Evolutionary conservation across 2,329 filamentous ascomycete genomes (phyloP).

Genomic region (Trichoderma sp.): DNA sequence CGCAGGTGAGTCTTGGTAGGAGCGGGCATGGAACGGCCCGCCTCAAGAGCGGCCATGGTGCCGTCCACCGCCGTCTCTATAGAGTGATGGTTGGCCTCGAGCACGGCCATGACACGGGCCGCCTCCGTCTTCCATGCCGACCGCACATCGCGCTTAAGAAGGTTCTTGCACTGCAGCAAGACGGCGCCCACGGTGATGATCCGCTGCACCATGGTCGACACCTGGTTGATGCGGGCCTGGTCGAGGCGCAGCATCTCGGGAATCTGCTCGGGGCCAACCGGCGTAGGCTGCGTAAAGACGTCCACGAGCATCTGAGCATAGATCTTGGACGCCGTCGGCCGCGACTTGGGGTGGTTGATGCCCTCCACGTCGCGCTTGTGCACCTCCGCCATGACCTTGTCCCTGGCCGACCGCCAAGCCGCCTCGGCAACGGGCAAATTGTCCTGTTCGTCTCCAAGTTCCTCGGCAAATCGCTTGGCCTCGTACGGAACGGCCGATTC

Average conservation of each 20-base stretch:
- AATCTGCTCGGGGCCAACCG: slow-evolving; percentile 56
- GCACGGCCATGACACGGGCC: slow-evolving; percentile 67
- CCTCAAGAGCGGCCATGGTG: slow-evolving; percentile 64
- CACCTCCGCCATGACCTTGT: slow-evolving; percentile 66
- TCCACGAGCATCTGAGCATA: slow-evolving; percentile 77
- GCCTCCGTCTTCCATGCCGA: slow-evolving; percentile 77
- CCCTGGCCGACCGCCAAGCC: slow-evolving; percentile 67
- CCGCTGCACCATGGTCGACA: slow-evolving; percentile 48
- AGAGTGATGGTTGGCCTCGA: slow-evolving; percentile 59
- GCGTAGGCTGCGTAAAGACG: slow-evolving; percentile 68
- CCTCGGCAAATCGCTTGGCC: slow-evolving; percentile 68
- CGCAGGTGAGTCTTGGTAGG: slow-evolving; percentile 62
- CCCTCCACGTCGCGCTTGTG: slow-evolving; percentile 70
- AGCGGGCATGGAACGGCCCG: slow-evolving; percentile 64
- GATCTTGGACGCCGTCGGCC: slow-evolving; percentile 68
- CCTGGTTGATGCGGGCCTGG: slow-evolving; percentile 57
- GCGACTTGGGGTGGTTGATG: slow-evolving; percentile 62
- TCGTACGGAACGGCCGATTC: slow-evolving; percentile 74
- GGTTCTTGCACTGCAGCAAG: slow-evolving; percentile 77
- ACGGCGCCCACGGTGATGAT: slow-evolving; percentile 76
- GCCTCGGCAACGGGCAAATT: slow-evolving; percentile 62
- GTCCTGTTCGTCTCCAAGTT: slow-evolving; percentile 59
- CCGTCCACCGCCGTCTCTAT: slow-evolving; percentile 60
- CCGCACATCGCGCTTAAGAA: slow-evolving; percentile 78
- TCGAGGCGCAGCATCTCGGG: slow-evolving; percentile 78